phyloP scores from a whole-genome alignment of 2,329 filamentous ascomycete species.

The Cyanodermella asteris region DNA sequence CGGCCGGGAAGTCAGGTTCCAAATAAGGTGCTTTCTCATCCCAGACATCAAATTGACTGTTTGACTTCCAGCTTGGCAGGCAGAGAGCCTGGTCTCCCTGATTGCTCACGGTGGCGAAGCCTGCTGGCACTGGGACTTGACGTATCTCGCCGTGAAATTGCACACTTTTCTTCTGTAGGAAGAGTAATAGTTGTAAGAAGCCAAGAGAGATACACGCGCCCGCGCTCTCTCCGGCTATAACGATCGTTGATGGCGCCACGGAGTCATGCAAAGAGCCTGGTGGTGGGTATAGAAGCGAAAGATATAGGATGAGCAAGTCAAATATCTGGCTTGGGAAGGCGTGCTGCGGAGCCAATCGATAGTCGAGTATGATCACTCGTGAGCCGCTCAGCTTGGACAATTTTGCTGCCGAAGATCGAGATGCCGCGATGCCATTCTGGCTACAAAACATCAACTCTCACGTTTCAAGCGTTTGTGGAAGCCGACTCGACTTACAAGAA shows the following conservation, averaged over 20 bases:
- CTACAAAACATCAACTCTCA: conserved; percentile 1
- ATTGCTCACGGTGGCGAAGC: conserved; percentile 1
- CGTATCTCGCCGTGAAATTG: background rate
- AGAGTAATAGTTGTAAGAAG: conserved; percentile 18
- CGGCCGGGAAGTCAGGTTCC: conserved; percentile 16
- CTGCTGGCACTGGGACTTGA: conserved; percentile 1
- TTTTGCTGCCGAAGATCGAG: conserved; percentile 16
- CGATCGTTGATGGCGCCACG: conserved; percentile 20
- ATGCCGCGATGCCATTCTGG: conserved; percentile 8
- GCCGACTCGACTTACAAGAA: conserved; percentile 17
- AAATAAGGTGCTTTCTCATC: conserved; percentile 3
- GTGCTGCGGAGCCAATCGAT: conserved; percentile 24
- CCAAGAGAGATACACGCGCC: conserved; percentile 21
- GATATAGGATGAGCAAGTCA: conserved; percentile 24
- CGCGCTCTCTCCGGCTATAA: conserved; percentile 24
- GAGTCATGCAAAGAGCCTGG: conserved; percentile 19
- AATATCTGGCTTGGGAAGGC: conserved; percentile 25
- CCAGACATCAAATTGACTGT: conserved; percentile 1
- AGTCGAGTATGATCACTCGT: conserved; percentile 21
- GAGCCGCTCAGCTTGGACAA: conserved; percentile 19
- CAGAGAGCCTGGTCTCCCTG: conserved; percentile 1
- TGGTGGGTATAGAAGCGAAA: conserved; percentile 23
- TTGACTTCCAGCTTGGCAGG: conserved; percentile 1
- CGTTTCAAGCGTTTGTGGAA: background rate
- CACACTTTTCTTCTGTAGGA: background rate